Base-by-base conservation (phyloP, 2,329 filamentous ascomycete genomes). In the Colletotrichum brevisporum region DNA sequence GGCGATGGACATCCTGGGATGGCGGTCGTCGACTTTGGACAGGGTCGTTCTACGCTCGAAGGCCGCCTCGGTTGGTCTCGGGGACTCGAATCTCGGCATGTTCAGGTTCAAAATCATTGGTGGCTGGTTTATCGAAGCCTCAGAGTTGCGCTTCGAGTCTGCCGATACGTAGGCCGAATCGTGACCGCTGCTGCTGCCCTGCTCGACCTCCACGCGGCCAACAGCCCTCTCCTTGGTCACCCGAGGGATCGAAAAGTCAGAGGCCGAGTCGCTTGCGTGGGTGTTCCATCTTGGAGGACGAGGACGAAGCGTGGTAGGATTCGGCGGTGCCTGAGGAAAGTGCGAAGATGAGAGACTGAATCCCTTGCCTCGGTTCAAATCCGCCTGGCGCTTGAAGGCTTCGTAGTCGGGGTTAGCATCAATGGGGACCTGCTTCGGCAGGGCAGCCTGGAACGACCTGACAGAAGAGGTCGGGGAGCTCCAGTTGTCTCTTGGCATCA, bases 331-430 rank as follows among this genome's bases (percentile, higher is more conserved):
- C 27, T 80, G 80, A 26, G 80, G 78, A 70, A 88, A 86, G 67
- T 86, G 83, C 1, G 83, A 74, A 53, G 81, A 78, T 66, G 82
- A 79, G 9, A 91, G 78, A 41, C 78, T 84, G 73, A 89, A 89
- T 0, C 81, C 76, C 54, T 79, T 83, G 56, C 82, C 80, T 51
- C 82, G 81, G 73, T 90, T 91, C 43, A 88, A 84, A 75, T 95
- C 92, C n/a, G 89, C 88, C 75, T 94, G 91, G 71, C 86, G 89
- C 73, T 86, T 87, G 77, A 97, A 95, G 2, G 92, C 91, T 77
- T 95, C 93, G 71, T 92, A 95, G n/a, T 94, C 91, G 6, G 92
- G 88, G 74, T 95, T 94, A 41, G 91, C 89, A 74, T 95, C 92
- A 58, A 94, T 82, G 0, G 93, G 88, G 6, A 94, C 82, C 71